Base-by-base conservation (phyloP, 2,329 filamentous ascomycete species). In the Diplodia corticola region DNA sequence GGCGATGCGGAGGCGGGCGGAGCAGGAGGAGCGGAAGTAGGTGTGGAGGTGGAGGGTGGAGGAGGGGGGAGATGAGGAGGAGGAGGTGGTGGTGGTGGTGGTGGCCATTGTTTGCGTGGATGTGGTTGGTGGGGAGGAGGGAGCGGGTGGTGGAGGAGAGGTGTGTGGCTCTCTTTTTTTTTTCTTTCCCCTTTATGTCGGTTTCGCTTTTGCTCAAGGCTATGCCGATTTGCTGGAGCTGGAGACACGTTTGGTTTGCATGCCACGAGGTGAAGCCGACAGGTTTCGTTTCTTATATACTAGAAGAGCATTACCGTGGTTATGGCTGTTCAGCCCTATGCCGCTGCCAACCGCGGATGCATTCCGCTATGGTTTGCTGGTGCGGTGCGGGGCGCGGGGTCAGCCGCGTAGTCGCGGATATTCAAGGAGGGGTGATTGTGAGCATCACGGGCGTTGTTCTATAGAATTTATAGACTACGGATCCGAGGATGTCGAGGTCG, bases 11-110 rank as follows among this genome's bases (percentile, higher is more conserved):
- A 89, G 77, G 13, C 87, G 84, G 0, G 83, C 86, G 0, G 86
- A 85, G 77, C 86, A 89, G 17, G 86, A 88, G 55, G 87, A 89
- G 68, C 85, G 81, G 76, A 85, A 88, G 77, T 88, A 89, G 68
- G 81, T 84, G 78, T 89, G 83, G 10, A 89, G 82, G 1, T 75
- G 79, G 71, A 69, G 15, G 61, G 30, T 6, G 4, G 22, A 15
- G 17, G 51, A 5, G 30, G 51, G 9, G 22, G 5, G 0, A 13
- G 33, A 4, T 9, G 37, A 30, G 37, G 15, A 1, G 20, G 33
- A 4, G 12, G 37, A 30, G 37, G 15, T 33, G 57, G 37, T 49
- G 20, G 53, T 57, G 5, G 1, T n/a, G 5, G 6, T 15, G 53
- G 33, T 57, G 5, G 20, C 15, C 48, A 50, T 50, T 26, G 35